Base-by-base conservation (phyloP, 2,329 filamentous ascomycete genomes). In the Aspergillus brasiliensis region DNA sequence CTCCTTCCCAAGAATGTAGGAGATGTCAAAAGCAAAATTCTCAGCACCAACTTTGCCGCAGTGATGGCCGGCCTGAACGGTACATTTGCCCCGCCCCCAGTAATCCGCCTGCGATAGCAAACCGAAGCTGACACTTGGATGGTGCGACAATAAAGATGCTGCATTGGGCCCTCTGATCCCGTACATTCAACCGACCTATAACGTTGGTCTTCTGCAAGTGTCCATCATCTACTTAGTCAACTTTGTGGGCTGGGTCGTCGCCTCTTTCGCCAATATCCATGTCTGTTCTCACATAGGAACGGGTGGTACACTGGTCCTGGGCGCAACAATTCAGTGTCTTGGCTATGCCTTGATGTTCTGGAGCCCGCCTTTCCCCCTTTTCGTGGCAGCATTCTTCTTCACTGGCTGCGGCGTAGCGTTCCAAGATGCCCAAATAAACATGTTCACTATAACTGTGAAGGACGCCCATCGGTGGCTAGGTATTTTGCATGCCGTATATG, bases 271-370 rank as follows among this genome's bases (percentile, higher is more conserved):
- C 55, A 69, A 68, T 40, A 69, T 69, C 56, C 67, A 69, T 42
- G 58, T 69, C 34, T 69, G 66, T 58, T 64, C 67, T 13, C 51
- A 62, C 25, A 25, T 67, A 25, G 67, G 67, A 10, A 69, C 66
- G 1, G 67, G 67, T 7, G 67, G 67, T 7, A 69, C 67, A 1
- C 53, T 69, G 17, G 61, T 69, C 15, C 27, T 67, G 1, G 67
- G 65, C 5, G 60, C 65, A 25, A 44, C 54, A 2, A 53, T 67
- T 19, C 67, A 69, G 51, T 61, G 62, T 25, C 34, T 64, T 15
- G 67, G 67, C 11, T 68, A 67, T 55, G 62, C 62, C 31, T 53
- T 69, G 19, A 68, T 69, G 66, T 64, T 65, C 57, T 67, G 67
- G 64, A 60, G 61, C 17, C 67, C 67, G 8, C 66, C 66, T 0